A percentile compares a stretch with the other conserved stretches of the same genome.
Evolutionary conservation across 1,139 yeast species (phyloP).

Genomic region (Candida sp.): DNA sequence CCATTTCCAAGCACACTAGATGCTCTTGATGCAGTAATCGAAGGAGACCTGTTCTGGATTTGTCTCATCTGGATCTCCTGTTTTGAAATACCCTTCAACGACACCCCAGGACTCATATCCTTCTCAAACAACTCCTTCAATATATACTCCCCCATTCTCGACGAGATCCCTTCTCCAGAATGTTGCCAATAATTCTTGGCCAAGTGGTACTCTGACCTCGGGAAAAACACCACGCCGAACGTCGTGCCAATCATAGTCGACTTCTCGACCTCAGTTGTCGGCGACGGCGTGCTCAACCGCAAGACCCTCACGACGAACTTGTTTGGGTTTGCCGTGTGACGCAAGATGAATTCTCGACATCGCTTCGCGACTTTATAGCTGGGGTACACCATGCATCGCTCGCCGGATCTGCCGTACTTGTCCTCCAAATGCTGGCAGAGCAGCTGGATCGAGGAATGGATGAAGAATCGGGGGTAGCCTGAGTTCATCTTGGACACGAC

Average conservation of each 20-base stretch:
- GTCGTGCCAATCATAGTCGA: conserved; percentile 65
- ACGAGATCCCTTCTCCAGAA: conserved; percentile 93
- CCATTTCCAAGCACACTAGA: conserved; percentile 14
- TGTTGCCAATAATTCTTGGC: conserved; percentile 97
- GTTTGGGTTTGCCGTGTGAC: conserved; percentile 27
- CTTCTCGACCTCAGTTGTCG: conserved; percentile 60
- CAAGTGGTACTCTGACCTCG: conserved; percentile 54
- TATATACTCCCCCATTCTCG: conserved; percentile 87
- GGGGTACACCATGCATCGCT: conserved; percentile 76
- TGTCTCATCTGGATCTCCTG: conserved; percentile 43
- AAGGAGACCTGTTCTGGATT: conserved; percentile 39
- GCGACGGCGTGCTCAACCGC: conserved; percentile 79
- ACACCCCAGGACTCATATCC: conserved; percentile 6
- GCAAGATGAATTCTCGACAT: conserved; percentile 76
- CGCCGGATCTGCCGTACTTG: conserved; percentile 81
- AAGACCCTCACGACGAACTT: conserved; percentile 60
- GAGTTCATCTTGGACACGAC: conserved; percentile 80
- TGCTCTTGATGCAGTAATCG: conserved; percentile 30
- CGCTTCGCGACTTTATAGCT: conserved; percentile 80
- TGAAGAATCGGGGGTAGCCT: conserved; percentile 90
- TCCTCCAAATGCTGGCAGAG: conserved; percentile 52
- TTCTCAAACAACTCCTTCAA: conserved; percentile 60
- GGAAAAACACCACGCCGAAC: conserved; percentile 80
- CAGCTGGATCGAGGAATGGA: conserved; percentile 73
- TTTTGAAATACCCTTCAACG: conserved; percentile 23